A percentile compares a stretch with the other conserved stretches of the same genome.
Evolutionary conservation across 108 stramenopile genomes (phyloP).

Genomic region (Tribonema minus): DNA sequence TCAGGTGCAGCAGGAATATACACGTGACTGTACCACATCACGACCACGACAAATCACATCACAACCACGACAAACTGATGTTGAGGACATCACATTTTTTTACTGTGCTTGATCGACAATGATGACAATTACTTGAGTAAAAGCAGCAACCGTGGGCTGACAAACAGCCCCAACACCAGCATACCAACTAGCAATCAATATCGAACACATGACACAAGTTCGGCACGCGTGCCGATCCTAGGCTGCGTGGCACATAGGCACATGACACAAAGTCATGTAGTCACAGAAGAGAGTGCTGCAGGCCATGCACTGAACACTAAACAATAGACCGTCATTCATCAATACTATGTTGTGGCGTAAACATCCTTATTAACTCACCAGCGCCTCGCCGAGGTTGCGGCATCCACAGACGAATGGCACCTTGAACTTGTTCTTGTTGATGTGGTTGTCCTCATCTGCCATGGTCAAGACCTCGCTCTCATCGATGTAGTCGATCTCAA

Average conservation of each 20-base stretch:
- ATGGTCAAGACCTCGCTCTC: conserved; percentile 97
- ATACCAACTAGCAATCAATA: too few species aligned
- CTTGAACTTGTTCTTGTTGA: conserved; percentile 89
- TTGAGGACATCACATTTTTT: too few species aligned
- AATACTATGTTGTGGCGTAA: too few species aligned
- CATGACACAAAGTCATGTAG: background rate
- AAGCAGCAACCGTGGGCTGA: too few species aligned
- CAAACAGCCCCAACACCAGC: too few species aligned
- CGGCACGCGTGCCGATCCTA: background rate
- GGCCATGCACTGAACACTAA: background rate
- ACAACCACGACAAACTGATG: background rate
- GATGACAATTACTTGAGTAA: too few species aligned
- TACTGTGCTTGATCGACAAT: too few species aligned
- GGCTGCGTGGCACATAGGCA: background rate
- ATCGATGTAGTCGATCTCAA: conserved; percentile 98
- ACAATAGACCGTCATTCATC: too few species aligned
- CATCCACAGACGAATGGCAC: conserved; percentile 99
- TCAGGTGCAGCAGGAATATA: too few species aligned
- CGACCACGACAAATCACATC: background rate
- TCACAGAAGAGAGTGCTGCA: background rate
- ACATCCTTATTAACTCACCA: conserved; percentile 56
- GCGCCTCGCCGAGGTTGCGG: conserved; percentile 95
- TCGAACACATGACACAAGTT: background rate
- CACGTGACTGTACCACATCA: too few species aligned
- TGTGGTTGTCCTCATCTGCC: conserved; percentile 99